Percentiles rank a stretch among this genome's conserved stretches.
Conservation (phyloP, 2,329 filamentous ascomycete species). For the Herpotrichia juniperi region DNA sequence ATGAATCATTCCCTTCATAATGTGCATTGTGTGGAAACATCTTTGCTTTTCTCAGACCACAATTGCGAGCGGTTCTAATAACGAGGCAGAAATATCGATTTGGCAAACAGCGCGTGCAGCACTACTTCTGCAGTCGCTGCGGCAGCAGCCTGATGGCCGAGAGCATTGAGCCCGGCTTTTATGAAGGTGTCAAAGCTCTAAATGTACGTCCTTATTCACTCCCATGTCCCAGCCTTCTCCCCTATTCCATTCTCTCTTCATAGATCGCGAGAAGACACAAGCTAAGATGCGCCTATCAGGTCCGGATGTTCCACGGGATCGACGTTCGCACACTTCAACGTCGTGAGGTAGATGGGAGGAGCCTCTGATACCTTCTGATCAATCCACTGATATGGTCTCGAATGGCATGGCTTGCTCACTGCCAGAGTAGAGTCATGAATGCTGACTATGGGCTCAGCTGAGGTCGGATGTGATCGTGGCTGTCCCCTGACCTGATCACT, state of each 20-base stretch:
- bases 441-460: background rate
- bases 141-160: constrained; percentile 34
- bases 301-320: constrained; percentile 34
- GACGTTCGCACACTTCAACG: constrained; percentile 28
- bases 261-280: background rate
- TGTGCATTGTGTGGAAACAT: too few species aligned
- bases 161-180: constrained; percentile 32
- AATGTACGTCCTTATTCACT: constrained; percentile 24
- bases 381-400: background rate
- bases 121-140: constrained; percentile 40
- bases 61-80: background rate
- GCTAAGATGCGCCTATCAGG: constrained; percentile 7
- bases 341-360: constrained; percentile 26
- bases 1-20: too few species aligned
- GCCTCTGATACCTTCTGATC: constrained; percentile 12
- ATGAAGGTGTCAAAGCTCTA: constrained; percentile 33
- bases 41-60: too few species aligned
- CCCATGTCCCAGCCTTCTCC: background rate
- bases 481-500: background rate
- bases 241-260: background rate
- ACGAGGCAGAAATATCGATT: constrained; percentile 30
- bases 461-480: background rate
- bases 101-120: constrained; percentile 30
- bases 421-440: background rate
- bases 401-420: background rate